Base-by-base conservation (phyloP, 805 yeast genomes). In the Metschnikowia aberdeeniae region DNA sequence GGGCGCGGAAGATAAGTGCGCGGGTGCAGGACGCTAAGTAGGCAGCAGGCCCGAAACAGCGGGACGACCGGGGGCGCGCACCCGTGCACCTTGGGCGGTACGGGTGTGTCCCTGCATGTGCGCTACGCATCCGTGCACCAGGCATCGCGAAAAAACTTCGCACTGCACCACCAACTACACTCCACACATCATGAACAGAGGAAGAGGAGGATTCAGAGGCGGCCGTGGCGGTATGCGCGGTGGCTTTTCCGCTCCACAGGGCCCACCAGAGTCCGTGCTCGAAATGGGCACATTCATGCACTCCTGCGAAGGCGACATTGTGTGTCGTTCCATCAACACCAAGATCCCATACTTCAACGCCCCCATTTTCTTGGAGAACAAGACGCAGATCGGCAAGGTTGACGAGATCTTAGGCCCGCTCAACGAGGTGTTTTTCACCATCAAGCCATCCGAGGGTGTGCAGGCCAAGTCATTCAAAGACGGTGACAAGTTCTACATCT, bases 331-430 rank as follows among this genome's bases (percentile, higher is more conserved):
- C 40, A 86, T 87, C 60, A 93, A 93, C 67, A 82, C 89, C 46
- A 92, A 92, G 75, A 77, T 93, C 57, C 99, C 99, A 61, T 93
- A 92, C 68, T 93, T 93, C 80, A 93, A 93, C 72, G 99, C 99
- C 24, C 99, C 99, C 64, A 90, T 93, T 59, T 93, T 85, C 67
- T 78, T 93, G 57, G 98, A 93, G 67, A 92, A 93, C 77, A 93
- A 93, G 70, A 85, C 96, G 22, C 93, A 86, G 63, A 83, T 93
- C 39, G 99, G 99, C 60, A 93, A 93, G 68, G 96, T 93, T 47
- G 99, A 93, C 66, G 99, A 93, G 76, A 93, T 93, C 52, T 78
- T 93, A 56, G 99, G 99, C 42, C 98, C 99, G 39, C 72, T 93
- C 64, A 93, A 93, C 65, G 99, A 93, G 71, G 97, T 93, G n/a